These are phyloP conservation scores for Endogone sp. DNA, from an alignment of 192 early-diverging fungal species.

Conservation along the genomic window DNA sequence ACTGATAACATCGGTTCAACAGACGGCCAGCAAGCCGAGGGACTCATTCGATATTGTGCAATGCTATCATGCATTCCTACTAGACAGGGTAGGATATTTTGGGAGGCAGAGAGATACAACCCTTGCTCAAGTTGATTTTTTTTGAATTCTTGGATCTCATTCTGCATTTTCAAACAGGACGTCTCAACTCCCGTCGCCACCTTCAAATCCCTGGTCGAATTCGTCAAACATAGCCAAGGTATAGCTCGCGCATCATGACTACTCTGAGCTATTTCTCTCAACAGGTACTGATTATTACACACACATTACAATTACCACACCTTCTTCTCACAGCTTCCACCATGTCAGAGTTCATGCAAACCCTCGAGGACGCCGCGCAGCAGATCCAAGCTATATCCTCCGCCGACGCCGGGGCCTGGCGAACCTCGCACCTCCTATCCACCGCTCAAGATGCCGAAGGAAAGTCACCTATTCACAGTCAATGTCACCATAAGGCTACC, in stretches of 20 bases:
- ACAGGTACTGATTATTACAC: neutral
- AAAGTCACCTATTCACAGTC: neutral
- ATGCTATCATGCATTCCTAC: slow-evolving; percentile 29
- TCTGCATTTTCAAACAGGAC: slow-evolving; percentile 33
- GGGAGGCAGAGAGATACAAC: neutral
- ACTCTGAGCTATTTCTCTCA: neutral
- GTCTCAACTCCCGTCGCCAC: slow-evolving; percentile 74
- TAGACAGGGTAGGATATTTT: slow-evolving; percentile 20
- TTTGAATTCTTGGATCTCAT: neutral
- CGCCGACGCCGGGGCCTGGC: slow-evolving; percentile 5
- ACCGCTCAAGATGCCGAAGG: no score
- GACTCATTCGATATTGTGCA: slow-evolving; percentile 28
- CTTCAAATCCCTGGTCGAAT: slow-evolving; percentile 65
- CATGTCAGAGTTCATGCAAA: slow-evolving; percentile 83
- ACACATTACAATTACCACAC: neutral
- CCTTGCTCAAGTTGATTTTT: neutral
- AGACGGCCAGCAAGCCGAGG: neutral
- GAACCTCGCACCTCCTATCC: neutral
- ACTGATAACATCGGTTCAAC: no score
- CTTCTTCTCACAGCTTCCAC: slow-evolving; percentile 62
- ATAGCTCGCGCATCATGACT: slow-evolving; percentile 1
- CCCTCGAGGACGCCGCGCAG: slow-evolving; percentile 61
- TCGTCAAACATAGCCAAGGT: slow-evolving; percentile 59
- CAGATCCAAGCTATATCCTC: slow-evolving; percentile 58
- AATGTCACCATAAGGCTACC: slow-evolving; percentile 49